Evolutionary conservation across 495 filamentous ascomycete species (phyloP).

Genomic region (Lasiosphaeriaceae sp.): DNA sequence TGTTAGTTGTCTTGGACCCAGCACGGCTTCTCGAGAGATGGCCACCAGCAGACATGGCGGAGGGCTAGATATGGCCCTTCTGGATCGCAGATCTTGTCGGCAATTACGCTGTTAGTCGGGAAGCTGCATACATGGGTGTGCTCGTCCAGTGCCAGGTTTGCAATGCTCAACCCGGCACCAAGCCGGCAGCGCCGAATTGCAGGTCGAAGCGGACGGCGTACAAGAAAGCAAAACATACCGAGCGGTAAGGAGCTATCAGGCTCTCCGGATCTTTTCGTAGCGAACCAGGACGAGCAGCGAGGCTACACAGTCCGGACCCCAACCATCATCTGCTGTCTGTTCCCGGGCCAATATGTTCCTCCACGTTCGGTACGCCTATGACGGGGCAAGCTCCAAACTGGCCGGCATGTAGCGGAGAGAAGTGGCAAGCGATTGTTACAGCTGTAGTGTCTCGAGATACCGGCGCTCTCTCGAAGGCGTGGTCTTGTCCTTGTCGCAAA

Average conservation of each 20-base stretch:
- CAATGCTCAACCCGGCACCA: too few species aligned
- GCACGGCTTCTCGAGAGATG: constrained; percentile 56
- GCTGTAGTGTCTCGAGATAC: constrained; percentile 18
- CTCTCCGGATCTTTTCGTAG: constrained; percentile 21
- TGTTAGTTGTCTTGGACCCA: constrained; percentile 48
- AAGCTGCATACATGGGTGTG: constrained; percentile 15
- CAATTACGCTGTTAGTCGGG: constrained; percentile 20
- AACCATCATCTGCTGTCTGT: constrained; percentile 45
- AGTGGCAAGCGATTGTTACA: constrained; percentile 5
- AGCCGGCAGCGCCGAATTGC: constrained; percentile 2
- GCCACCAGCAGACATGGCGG: constrained; percentile 41
- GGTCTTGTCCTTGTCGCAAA: constrained; percentile 10
- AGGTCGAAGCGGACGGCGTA: constrained; percentile 5
- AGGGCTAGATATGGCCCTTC: constrained; percentile 25
- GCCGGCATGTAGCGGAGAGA: constrained; percentile 19
- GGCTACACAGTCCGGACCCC: constrained; percentile 46
- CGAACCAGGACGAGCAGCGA: constrained; percentile 38
- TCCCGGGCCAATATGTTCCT: constrained; percentile 38
- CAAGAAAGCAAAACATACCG: constrained; percentile 29
- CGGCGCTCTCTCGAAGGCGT: constrained; percentile 8
- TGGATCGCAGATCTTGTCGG: constrained; percentile 16
- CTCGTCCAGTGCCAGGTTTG: too few species aligned
- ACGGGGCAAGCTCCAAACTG: constrained; percentile 21
- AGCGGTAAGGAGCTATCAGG: constrained; percentile 20
- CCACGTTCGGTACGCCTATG: constrained; percentile 34